These are phyloP conservation scores for Cladobotryum protrusum DNA, from an alignment of 2,329 filamentous ascomycete genomes.

Conservation along the genomic window DNA sequence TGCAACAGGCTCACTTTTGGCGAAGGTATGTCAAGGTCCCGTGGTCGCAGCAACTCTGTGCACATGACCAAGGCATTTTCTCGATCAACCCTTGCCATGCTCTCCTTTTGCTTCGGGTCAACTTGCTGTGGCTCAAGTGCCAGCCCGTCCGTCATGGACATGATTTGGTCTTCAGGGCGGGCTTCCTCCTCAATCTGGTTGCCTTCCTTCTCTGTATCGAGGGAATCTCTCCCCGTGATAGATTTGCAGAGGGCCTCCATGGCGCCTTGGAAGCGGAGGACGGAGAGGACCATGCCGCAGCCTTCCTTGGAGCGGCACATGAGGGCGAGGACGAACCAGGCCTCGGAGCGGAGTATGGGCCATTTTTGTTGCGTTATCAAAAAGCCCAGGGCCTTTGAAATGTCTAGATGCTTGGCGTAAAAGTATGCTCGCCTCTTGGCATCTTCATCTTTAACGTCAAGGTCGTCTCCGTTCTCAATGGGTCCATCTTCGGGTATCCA, in stretches of 20 bases:
- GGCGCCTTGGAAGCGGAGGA: slow-evolving; percentile 38
- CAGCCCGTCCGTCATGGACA: slow-evolving; percentile 27
- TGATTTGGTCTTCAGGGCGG: slow-evolving; percentile 9
- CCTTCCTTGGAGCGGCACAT: slow-evolving; percentile 49
- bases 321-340: slow-evolving; percentile 57
- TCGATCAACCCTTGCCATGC: slow-evolving; percentile 47
- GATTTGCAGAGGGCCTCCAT: slow-evolving; percentile 40
- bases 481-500: slow-evolving; percentile 25
- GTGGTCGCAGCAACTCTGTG: slow-evolving; percentile 45
- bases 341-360: slow-evolving; percentile 53
- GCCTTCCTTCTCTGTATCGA: slow-evolving; percentile 9
- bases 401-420: slow-evolving; percentile 37
- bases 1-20: slow-evolving; percentile 37
- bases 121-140: slow-evolving; percentile 42
- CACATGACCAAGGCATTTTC: slow-evolving; percentile 57
- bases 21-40: slow-evolving; percentile 34
- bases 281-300: slow-evolving; percentile 37
- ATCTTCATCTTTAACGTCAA: slow-evolving; percentile 12
- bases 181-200: slow-evolving; percentile 16
- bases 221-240: slow-evolving; percentile 39
- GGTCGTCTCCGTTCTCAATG: slow-evolving; percentile 6
- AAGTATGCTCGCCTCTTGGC: slow-evolving; percentile 30
- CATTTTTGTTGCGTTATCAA: slow-evolving; percentile 53
- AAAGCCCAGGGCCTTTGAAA: slow-evolving; percentile 41
- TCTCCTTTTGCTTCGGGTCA: slow-evolving; percentile 36